Evolutionary conservation across 768 basidiomycete genomes (phyloP), one percentile per base, ranked within the genome.

Genomic region (Clavulina sp.): DNA sequence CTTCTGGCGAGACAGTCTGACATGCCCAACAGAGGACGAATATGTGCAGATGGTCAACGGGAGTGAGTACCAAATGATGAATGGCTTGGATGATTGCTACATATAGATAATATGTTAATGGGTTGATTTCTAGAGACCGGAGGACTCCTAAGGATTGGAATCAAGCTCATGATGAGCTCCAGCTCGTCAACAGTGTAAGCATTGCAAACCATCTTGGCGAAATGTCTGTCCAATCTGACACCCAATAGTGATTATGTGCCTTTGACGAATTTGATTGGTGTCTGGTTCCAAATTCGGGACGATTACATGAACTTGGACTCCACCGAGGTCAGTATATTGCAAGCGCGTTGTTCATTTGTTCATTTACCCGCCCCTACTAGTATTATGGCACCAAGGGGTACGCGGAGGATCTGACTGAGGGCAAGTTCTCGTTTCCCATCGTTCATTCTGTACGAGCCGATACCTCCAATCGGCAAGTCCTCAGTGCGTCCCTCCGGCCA

Each of bases 211-310:
- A 5, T 24, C 52, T 19, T 4, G 6, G 43, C 13, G 26, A 26
- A 43, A 13, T 13, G 7, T 49, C 18, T 34, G 13, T 21, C 18
- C 18, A 31, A 29, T 24, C 23, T 38, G 13, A 38, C 23, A 5
- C 19, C 24, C 23, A 9, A 2, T 54, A 95, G 87, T 6, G 79
- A 96, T 64, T 95, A 87, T 57, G 78, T 93, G 1, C 88, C 91
- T 0, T 73, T 97, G 1, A 85, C 93, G 56, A 95, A 95, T 63
- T 74, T 95, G 6, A 83, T 96, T 54, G 88, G 92, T 2, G 77
- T 95, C n/a, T 84, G 79, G 60, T 95, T 89, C 64, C 93, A 97
- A 63, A 92, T 97, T 58, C 69, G 91, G n/a, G 93, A 97, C 59
- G 93, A 96, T 63, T 84, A 91, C 43, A 88, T 93, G 84, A 96